Evolutionary conservation across 768 basidiomycete genomes (phyloP).

Genomic region (Boletus vinaceobasis): DNA sequence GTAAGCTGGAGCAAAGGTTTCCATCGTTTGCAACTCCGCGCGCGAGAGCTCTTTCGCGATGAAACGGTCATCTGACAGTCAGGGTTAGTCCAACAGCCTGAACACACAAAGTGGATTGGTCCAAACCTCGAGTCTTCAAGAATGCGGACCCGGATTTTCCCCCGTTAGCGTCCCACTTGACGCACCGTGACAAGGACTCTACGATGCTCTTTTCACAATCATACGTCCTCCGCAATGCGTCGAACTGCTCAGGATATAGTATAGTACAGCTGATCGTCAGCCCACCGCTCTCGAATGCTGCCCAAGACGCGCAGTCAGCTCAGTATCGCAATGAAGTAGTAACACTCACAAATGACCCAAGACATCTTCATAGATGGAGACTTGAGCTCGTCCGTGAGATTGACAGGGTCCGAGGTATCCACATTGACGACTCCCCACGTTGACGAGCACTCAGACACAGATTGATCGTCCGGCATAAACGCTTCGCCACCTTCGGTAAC

Average conservation of each 20-base stretch:
- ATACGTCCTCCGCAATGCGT: slow-evolving; percentile 86
- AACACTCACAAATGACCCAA: slow-evolving; percentile 71
- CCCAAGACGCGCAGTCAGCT: slow-evolving; percentile 4
- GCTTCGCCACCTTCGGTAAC: slow-evolving; percentile 69
- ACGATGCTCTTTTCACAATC: slow-evolving; percentile 94
- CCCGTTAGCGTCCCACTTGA: slow-evolving; percentile 94
- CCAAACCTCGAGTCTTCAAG: slow-evolving; percentile 85
- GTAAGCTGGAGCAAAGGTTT: slow-evolving; percentile 95
- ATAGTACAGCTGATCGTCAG: slow-evolving; percentile 91
- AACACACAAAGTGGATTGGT: not conserved
- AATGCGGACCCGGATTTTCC: slow-evolving; percentile 98
- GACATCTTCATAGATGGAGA: slow-evolving; percentile 76
- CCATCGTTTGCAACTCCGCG: slow-evolving; percentile 90
- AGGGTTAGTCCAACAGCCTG: not conserved
- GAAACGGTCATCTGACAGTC: slow-evolving; percentile 83
- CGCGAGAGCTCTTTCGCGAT: slow-evolving; percentile 95
- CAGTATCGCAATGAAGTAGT: not conserved
- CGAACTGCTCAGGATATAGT: slow-evolving; percentile 95
- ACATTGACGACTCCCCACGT: slow-evolving; percentile 93
- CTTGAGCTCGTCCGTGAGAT: slow-evolving; percentile 74
- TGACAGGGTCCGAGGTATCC: slow-evolving; percentile 58
- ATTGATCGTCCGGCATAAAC: slow-evolving; percentile 91
- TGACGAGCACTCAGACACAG: slow-evolving; percentile 77
- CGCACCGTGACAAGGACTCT: slow-evolving; percentile 88
- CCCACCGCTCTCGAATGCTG: slow-evolving; percentile 88